These are phyloP conservation scores for Perkinsus chesapeaki DNA, from an alignment of 169 alveolate genomes.

Conservation along the genomic window DNA sequence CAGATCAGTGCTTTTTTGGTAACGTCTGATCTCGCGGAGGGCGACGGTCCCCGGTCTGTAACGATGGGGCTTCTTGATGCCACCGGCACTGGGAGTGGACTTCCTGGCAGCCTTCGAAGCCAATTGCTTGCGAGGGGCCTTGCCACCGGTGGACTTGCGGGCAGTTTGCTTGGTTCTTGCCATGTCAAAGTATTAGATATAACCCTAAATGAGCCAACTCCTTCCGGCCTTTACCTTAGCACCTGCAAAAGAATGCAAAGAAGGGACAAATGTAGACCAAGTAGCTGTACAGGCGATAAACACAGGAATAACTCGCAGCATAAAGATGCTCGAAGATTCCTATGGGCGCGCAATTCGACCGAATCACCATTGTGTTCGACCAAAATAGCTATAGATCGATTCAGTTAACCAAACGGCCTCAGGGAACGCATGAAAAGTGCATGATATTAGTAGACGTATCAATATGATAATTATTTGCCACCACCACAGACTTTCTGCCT, in stretches of 20 bases:
- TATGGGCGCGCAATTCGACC: too few relatives aligned
- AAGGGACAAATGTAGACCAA: too few relatives aligned
- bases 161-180: conserved; percentile 96
- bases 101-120: conserved; percentile 94
- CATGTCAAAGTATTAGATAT: too few relatives aligned
- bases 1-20: conserved; percentile 92
- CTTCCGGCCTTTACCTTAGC: too few relatives aligned
- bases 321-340: too few relatives aligned
- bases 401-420: not conserved
- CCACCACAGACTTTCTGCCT: not conserved
- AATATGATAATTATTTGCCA: not conserved
- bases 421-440: not conserved
- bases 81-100: conserved; percentile 83
- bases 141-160: conserved; percentile 91
- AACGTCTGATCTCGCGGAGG: conserved; percentile 94
- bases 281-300: too few relatives aligned
- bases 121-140: conserved; percentile 91
- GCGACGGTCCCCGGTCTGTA: conserved; percentile 99
- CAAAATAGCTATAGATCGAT: not conserved
- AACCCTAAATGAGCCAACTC: too few relatives aligned
- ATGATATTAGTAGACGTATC: not conserved
- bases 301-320: too few relatives aligned
- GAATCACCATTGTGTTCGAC: too few relatives aligned
- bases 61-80: conserved; percentile 87
- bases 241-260: too few relatives aligned